Evolutionary conservation across 2,329 filamentous ascomycete genomes (phyloP).

Genomic region (Pseudogymnoascus destructans): DNA sequence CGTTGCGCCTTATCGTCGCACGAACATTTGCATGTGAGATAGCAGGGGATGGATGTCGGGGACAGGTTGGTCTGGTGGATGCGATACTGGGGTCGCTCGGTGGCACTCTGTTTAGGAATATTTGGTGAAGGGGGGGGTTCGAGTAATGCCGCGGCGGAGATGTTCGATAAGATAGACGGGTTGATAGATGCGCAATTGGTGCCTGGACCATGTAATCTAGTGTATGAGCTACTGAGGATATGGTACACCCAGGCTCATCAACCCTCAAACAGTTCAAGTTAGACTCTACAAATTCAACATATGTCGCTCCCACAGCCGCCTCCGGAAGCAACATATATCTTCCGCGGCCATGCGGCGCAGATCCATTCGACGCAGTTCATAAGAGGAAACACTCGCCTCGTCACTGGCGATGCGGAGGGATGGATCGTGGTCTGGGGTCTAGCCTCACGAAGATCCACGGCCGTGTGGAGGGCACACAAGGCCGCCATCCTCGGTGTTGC

Average conservation of each 20-base stretch:
- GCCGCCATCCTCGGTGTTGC: conserved; percentile 62
- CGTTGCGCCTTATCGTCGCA: conserved; percentile 8
- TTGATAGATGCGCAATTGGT: neutral
- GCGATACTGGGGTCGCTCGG: neutral
- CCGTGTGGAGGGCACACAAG: conserved; percentile 77
- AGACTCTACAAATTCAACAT: conserved; percentile 3
- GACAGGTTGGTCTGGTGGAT: neutral
- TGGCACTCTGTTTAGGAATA: neutral
- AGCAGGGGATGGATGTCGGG: conserved; percentile 6
- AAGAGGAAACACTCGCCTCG: conserved; percentile 58
- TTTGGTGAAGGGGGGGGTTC: neutral
- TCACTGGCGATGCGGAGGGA: conserved; percentile 81
- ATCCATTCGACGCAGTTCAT: conserved; percentile 69
- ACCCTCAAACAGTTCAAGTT: neutral
- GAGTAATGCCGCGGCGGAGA: neutral
- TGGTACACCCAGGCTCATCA: neutral
- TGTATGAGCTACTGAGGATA: neutral
- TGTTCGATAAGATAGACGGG: neutral
- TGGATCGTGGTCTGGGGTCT: conserved; percentile 81
- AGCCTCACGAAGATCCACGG: conserved; percentile 63
- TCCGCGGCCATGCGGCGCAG: conserved; percentile 73
- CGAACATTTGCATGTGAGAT: conserved; percentile 5
- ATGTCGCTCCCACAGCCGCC: conserved; percentile 19
- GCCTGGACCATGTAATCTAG: neutral
- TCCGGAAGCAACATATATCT: conserved; percentile 38